Base-by-base conservation (phyloP, 176 grass and related monocot genomes). In the Oryza rufipogon region DNA sequence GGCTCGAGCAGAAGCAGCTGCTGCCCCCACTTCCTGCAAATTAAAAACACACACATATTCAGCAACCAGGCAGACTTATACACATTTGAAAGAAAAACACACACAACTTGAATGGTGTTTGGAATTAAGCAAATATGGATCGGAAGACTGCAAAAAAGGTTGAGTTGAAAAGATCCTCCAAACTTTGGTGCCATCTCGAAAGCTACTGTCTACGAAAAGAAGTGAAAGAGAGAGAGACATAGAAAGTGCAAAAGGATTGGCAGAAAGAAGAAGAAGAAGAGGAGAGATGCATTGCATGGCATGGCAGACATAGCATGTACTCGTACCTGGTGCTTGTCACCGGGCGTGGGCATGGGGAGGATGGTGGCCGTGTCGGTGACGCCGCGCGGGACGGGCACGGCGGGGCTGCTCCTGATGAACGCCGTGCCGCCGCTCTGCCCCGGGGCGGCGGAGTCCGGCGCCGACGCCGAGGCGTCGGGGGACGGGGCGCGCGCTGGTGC, bases 331-430 rank as follows among this genome's bases (percentile, higher is more conserved):
- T 64, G 86, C 79, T 90, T 75, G 23, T 78, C 84, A 19, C 89
- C 91, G 2, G 89, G 87, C 48, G 93, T 82, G 47, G 89, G 83
- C 83, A 92, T 85, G 9, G 96, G 93, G 22, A 95, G 86, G 70
- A 98, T 90, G 77, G 96, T 87, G 68, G 91, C 87, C 20, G 96
- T 92, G 80, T 94, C 96, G 26, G 91, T 98, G 23, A 96, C 89
- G 6, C 89, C 93, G 64, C 85, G 85, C 9, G 96, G 96, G 16
- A 98, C 68, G 13, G 93, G 81, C 83, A 98, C 96, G 16, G 96
- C 93, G 1, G 96, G 96, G 76, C 89, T 98, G 83, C 93, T 98
- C 41, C 41, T 85, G 75, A 98, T 96, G 83, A 83, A 86, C 32
- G 93, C 89, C 25, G 92, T 33, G 20, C 85, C 79, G 54, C 80